phyloP scores from a whole-genome alignment of 768 basidiomycete species.

The Flagelloscypha sp. region DNA sequence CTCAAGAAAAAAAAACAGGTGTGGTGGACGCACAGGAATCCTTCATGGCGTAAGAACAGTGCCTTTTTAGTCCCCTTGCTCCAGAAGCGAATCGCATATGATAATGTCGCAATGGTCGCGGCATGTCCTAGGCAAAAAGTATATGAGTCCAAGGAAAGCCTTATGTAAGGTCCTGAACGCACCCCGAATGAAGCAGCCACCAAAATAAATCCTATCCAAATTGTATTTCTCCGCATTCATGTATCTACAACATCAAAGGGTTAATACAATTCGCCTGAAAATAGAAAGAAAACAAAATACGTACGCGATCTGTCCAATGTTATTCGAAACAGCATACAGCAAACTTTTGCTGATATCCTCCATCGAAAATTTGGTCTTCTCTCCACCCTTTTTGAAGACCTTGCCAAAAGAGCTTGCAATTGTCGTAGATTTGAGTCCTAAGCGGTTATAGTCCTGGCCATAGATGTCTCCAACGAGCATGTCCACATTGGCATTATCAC shows the following conservation, averaged over 20 bases:
- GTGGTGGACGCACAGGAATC: constrained; percentile 71
- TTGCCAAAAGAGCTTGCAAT: constrained; percentile 99
- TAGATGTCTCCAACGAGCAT: constrained; percentile 99
- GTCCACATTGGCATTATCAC: constrained; percentile 90
- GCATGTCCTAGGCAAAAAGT: constrained; percentile 64
- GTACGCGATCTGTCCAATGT: constrained; percentile 99
- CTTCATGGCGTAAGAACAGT: constrained; percentile 94
- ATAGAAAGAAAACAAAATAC: constrained; percentile 25
- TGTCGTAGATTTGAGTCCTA: constrained; percentile 95
- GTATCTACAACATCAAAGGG: constrained; percentile 47
- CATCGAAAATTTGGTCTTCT: constrained; percentile 71
- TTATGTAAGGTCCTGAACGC: constrained; percentile 15
- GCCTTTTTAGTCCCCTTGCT: constrained; percentile 96
- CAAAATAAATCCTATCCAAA: constrained; percentile 95
- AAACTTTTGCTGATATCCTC: constrained; percentile 94
- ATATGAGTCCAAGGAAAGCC: constrained; percentile 8
- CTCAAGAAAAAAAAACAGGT: constrained; percentile 6
- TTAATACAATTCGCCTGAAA: constrained; percentile 2
- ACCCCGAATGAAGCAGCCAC: constrained; percentile 98
- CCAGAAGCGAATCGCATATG: constrained; percentile 99
- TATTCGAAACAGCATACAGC: constrained; percentile 95
- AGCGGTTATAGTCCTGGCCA: constrained; percentile 91
- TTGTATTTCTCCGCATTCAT: constrained; percentile 99
- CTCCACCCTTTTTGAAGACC: constrained; percentile 85
- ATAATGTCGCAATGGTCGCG: constrained; percentile 92